A percentile compares a stretch with the other conserved stretches of the same genome.
Evolutionary conservation across 2,329 filamentous ascomycete species (phyloP).

Genomic region (Nemania sp.): DNA sequence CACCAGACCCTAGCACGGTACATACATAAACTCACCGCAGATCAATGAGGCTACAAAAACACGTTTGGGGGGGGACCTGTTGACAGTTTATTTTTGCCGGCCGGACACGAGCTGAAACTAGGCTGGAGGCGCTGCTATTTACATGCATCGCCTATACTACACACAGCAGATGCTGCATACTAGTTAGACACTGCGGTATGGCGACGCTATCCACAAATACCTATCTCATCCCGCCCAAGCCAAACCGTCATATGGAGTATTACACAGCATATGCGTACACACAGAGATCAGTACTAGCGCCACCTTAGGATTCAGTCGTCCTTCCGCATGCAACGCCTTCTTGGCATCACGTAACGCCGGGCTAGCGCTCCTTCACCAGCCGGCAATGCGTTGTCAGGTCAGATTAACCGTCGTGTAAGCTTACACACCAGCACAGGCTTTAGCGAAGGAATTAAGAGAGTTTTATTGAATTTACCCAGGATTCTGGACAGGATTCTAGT

Average conservation of each 20-base stretch:
- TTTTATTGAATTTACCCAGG: background rate
- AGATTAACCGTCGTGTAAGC: constrained; percentile 25
- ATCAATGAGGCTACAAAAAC: constrained; percentile 28
- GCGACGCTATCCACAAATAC: constrained; percentile 1
- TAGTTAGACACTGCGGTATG: background rate
- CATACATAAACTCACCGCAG: constrained; percentile 23
- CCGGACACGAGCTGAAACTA: constrained; percentile 27
- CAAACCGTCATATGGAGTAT: constrained; percentile 1
- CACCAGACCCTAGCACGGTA: constrained; percentile 25
- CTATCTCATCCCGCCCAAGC: background rate
- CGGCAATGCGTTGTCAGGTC: constrained; percentile 31
- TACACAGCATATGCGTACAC: background rate
- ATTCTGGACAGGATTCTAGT: background rate
- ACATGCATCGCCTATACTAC: constrained; percentile 16
- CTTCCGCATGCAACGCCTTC: constrained; percentile 7
- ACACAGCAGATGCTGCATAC: background rate
- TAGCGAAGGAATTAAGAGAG: constrained; percentile 3
- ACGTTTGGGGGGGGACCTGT: background rate
- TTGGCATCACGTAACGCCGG: constrained; percentile 34
- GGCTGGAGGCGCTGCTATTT: constrained; percentile 3
- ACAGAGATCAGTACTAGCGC: constrained; percentile 3
- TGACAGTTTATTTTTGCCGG: constrained; percentile 23
- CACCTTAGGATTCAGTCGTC: background rate
- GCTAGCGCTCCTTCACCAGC: constrained; percentile 15
- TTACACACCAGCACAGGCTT: constrained; percentile 22